These are phyloP conservation scores for Bipolaris cookei DNA, from an alignment of 2,329 filamentous ascomycete species.

Conservation along the genomic window DNA sequence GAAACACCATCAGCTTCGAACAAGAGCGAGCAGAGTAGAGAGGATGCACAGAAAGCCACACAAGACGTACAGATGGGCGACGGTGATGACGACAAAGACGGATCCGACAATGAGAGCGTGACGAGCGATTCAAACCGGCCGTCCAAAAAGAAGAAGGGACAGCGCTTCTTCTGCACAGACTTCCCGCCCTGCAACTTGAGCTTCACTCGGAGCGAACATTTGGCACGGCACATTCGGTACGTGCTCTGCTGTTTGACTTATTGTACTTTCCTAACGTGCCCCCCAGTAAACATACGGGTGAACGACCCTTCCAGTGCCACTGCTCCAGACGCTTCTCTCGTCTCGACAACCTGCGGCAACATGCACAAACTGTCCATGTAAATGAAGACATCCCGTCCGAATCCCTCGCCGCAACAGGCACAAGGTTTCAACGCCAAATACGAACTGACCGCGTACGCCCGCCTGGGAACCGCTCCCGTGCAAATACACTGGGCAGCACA, in stretches of 20 bases:
- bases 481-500: conserved; percentile 77
- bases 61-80: conserved; percentile 80
- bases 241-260: conserved; percentile 26
- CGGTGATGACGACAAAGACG: conserved; percentile 65
- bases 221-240: conserved; percentile 91
- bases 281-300: conserved; percentile 89
- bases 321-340: conserved; percentile 92
- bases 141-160: conserved; percentile 93
- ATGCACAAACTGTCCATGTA: conserved; percentile 96
- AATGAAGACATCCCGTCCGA: conserved; percentile 96
- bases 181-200: conserved; percentile 93
- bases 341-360: conserved; percentile 92
- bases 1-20: conserved; percentile 43
- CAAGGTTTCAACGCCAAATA: conserved; percentile 89
- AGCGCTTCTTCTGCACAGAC: conserved; percentile 94
- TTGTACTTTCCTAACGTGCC: conserved; percentile 31
- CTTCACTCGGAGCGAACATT: conserved; percentile 94
- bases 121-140: conserved; percentile 70
- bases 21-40: conserved; percentile 55
- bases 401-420: conserved; percentile 90
- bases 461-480: conserved; percentile 72
- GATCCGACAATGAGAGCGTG: conserved; percentile 58
- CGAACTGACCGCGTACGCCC: conserved; percentile 83
- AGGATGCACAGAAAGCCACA: conserved; percentile 66
- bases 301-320: conserved; percentile 95